Evolutionary conservation across 805 yeast species (phyloP), one percentile per base, ranked within the genome.

Genomic region (Candida wancherniae): DNA sequence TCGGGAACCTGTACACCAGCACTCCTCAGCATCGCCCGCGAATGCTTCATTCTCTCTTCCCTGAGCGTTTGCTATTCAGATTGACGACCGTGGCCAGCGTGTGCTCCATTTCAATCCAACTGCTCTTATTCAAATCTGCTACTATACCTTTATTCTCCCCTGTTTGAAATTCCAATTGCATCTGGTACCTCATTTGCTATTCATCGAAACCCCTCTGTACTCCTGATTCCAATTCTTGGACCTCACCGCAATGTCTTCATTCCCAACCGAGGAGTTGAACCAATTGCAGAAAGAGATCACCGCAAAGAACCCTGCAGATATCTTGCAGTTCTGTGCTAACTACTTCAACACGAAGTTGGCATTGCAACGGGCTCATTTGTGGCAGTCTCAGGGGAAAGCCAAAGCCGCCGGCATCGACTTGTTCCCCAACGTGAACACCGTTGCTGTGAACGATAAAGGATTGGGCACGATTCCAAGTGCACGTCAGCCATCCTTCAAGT

Each of bases 261-360:
- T 43, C 35, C 42, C 41, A 20, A 40, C 48, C 24, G 72, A 71
- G 33, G 88, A 80, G 55, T 66, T 82, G 53, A 71, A 71, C 45
- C 75, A 68, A 40, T 75, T 81, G 51, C 80, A 77, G 53, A 71
- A 67, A 49, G 82, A 77, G 49, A 55, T 64, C 31, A 42, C 50
- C 28, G 48, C 62, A 23, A 61, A 64, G 40, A 73, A 78, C 45
- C 94, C 94, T 1, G 50, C 63, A 9, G 90, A 83, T 49, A 62
- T 83, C 9, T 53, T 84, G 36, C 87, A 83, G 50, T 84, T 82
- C 58, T 80, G 88, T 48, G 80, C 84, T 34, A 73, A 77, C 55
- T 80, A 79, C 56, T 84, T 84, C 62, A 73, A 71, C 49, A 54
- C 66, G 28, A 73, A 79, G 37, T 60, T 83, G 37, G 78, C 76